Evolutionary conservation across 2,329 filamentous ascomycete genomes (phyloP).

Genomic region (Venturia carpophila): DNA sequence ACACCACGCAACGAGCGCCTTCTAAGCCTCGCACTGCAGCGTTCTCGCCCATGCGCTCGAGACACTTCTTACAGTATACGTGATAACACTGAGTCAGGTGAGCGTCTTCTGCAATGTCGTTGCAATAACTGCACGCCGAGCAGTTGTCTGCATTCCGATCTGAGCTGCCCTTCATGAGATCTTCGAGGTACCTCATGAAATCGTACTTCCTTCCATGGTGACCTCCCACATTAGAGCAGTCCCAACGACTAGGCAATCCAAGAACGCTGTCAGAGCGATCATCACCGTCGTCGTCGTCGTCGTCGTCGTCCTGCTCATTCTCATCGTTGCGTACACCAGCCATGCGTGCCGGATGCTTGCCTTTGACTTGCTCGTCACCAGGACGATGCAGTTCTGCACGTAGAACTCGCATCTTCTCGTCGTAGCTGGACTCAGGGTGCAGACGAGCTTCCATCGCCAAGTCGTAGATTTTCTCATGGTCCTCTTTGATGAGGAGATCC

Average conservation of each 20-base stretch:
- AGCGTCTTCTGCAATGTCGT: constrained; percentile 36
- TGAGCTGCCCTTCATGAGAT: constrained; percentile 24
- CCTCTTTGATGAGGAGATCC: constrained; percentile 37
- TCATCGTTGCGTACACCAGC: not conserved
- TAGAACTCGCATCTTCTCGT: not conserved
- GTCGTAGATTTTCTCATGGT: constrained; percentile 38
- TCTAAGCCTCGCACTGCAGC: constrained; percentile 23
- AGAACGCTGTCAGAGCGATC: constrained; percentile 2
- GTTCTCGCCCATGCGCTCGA: constrained; percentile 28
- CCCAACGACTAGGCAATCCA: constrained; percentile 18
- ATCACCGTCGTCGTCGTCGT: not conserved
- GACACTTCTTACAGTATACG: constrained; percentile 47
- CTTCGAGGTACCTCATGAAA: constrained; percentile 37
- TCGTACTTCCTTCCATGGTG: constrained; percentile 33
- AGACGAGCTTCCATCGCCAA: constrained; percentile 26
- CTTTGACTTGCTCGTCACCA: not conserved
- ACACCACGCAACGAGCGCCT: constrained; percentile 27
- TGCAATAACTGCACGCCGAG: constrained; percentile 36
- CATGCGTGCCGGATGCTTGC: not conserved
- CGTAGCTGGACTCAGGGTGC: not conserved
- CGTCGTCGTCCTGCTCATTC: not conserved
- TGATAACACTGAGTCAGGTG: constrained; percentile 47
- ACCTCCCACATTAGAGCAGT: constrained; percentile 19
- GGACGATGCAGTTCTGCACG: not conserved
- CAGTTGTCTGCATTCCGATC: constrained; percentile 19